phyloP scores from a whole-genome alignment of 164 flowering plant species.

The Magnolia officinalis region DNA sequence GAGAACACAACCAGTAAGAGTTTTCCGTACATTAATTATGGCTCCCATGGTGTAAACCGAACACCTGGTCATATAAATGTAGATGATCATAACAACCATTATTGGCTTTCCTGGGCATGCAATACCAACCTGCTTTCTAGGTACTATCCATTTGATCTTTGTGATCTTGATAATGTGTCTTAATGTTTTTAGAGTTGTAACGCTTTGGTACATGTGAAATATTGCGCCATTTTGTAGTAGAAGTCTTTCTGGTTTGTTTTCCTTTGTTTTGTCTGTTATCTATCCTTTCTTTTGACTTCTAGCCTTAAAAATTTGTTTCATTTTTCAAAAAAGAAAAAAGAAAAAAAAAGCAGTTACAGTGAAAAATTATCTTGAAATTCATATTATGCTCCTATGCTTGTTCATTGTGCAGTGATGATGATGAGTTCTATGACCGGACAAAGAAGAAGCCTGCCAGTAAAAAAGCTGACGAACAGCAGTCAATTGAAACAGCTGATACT shows the following conservation, averaged over 20 bases:
- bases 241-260: background rate
- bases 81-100: too few species aligned
- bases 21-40: too few species aligned
- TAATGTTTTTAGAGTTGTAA: too few species aligned
- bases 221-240: background rate
- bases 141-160: too few species aligned
- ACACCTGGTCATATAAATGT: too few species aligned
- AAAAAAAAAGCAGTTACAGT: background rate
- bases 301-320: background rate
- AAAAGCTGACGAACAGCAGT: constrained; percentile 45
- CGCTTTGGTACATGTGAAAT: background rate
- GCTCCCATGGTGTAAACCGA: too few species aligned
- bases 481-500: constrained; percentile 85
- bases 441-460: constrained; percentile 46
- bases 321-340: background rate
- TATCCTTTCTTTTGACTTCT: background rate
- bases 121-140: too few species aligned
- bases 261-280: background rate
- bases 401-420: constrained; percentile 68
- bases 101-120: too few species aligned
- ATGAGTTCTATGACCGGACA: constrained; percentile 95
- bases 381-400: background rate
- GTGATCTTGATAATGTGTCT: too few species aligned
- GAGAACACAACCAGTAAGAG: too few species aligned
- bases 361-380: background rate